Base-by-base conservation (phyloP, 2,329 filamentous ascomycete species). In the Hymenoscyphus scutula region DNA sequence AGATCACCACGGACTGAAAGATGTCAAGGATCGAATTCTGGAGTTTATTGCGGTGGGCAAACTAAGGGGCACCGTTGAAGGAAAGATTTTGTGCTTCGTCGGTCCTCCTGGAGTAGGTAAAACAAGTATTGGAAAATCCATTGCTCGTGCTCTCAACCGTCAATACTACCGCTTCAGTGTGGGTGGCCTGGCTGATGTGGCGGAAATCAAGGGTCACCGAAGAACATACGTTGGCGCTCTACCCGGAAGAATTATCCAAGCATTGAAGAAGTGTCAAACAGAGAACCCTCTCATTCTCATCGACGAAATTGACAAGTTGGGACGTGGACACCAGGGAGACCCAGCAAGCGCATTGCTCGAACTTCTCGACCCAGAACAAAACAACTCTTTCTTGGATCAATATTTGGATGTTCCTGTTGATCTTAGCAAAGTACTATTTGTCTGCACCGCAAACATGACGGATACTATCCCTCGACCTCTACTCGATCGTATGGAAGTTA, bases 131-230 rank as follows among this genome's bases (percentile, higher is more conserved):
- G 95, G 95, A 74, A 99, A 99, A 77, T 98, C 93, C 0, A 97
- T 99, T 71, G 95, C 95, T 17, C 86, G 94, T 61, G 96, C 95
- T 30, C 80, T 99, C 62, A 97, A 97, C 78, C 84, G 96, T 63
- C 89, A 99, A 74, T 99, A 99, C 80, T 99, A 99, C 80, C 87
- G 95, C 69, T 99, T 99, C 82, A 97, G 93, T 73, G 95, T 99
- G 8, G 95, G 95, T 74, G 95, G 95, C 70, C 83, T 99, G 68
- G 96, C 94, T 3, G 95, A 99, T 77, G 96, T 99, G 67, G 95
- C 95, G 19, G 95, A 99, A 76, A 98, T 99, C 82, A 99, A 99
- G 80, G 95, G 95, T 58, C 95, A 99, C 76, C 85, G 95, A 71
- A 86, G 95, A 71, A 99, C 95, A 2, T 99, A 99, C 70, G 95